These are phyloP conservation scores for Grosmannia huntii DNA, from an alignment of 2,329 filamentous ascomycete species.

Conservation along the genomic window DNA sequence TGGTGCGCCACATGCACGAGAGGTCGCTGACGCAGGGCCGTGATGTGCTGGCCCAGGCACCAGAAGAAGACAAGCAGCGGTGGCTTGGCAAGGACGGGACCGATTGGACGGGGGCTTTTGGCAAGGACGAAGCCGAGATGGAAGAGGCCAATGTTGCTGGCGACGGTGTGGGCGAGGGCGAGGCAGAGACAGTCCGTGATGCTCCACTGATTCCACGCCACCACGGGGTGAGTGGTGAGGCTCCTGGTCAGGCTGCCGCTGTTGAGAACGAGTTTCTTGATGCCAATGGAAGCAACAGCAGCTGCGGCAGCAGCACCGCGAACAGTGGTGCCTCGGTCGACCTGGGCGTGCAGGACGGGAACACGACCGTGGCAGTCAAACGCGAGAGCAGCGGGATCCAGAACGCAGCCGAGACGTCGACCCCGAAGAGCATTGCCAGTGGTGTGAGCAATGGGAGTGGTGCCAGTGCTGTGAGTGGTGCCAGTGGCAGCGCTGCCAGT, in stretches of 20 bases:
- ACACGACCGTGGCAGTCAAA: neutral
- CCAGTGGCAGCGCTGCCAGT: neutral
- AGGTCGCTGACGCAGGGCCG: slow-evolving; percentile 66
- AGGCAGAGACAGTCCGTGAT: slow-evolving; percentile 10
- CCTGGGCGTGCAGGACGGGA: neutral
- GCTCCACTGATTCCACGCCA: neutral
- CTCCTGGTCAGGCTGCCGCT: too few species aligned
- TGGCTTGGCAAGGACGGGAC: slow-evolving; percentile 72
- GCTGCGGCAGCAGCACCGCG: neutral
- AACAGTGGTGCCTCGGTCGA: neutral
- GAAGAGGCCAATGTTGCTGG: slow-evolving; percentile 16
- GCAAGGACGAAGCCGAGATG: slow-evolving; percentile 52
- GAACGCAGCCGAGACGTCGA: neutral
- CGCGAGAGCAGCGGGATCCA: neutral
- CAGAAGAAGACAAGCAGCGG: slow-evolving; percentile 57
- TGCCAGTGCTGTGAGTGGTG: neutral
- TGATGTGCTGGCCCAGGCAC: slow-evolving; percentile 63
- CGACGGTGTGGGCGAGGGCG: slow-evolving; percentile 4
- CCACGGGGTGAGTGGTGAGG: too few species aligned
- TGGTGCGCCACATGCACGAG: slow-evolving; percentile 66
- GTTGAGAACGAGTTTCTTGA: neutral
- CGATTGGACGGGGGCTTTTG: slow-evolving; percentile 82
- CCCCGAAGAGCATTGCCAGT: too few species aligned
- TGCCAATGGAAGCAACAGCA: slow-evolving; percentile 6
- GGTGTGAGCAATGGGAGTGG: neutral